Evolutionary conservation across 2,329 filamentous ascomycete species (phyloP), one percentile per base, ranked within the genome.

Genomic region (Colletotrichum brevisporum): DNA sequence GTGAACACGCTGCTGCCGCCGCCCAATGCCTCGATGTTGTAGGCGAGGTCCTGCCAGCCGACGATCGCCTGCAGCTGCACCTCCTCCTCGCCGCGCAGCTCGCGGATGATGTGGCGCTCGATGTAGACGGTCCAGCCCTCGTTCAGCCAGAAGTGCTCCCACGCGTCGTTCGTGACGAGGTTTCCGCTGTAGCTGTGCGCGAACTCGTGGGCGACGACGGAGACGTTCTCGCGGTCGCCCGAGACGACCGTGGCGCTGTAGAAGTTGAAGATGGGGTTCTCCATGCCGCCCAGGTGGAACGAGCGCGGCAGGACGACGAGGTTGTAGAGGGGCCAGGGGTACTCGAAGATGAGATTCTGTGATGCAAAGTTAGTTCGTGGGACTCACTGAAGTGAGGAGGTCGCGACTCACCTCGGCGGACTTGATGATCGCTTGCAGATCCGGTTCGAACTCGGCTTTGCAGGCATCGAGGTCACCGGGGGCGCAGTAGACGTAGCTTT

Each of bases 261-360:
- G 78, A 97, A 98, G 0, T 95, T 98, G 82, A 92, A 97, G 65
- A 97, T 90, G 0, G 95, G 95, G 78, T 97, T 97, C 79, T 97
- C 94, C 92, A 94, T 94, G 2, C 62, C 62, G 21, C 62, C 62
- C 3, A 64, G 13, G 18, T 64, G 62, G 5, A 64, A 64, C 1
- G 62, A 64, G 0, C 24, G 50, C 1, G 95, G 95, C 27, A 98
- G 85, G 9, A 98, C 92, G 18, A 98, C 84, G 10, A 97, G 93
- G 74, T 98, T 98, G 84, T 98, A 98, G 73, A 95, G 91, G 18
- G 94, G 95, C 95, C 95, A 98, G 67, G 90, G 89, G 79, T 98
- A 98, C 1, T 94, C 93, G 74, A 94, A 96, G 54, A 97, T 89
- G 47, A 90, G 80, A 75, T 88, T 88, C 82, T 64, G 27, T 31